Percentiles rank a stretch among this genome's conserved stretches.
Conservation (phyloP, 2,329 filamentous ascomycete species). For the Phoma sp. region DNA sequence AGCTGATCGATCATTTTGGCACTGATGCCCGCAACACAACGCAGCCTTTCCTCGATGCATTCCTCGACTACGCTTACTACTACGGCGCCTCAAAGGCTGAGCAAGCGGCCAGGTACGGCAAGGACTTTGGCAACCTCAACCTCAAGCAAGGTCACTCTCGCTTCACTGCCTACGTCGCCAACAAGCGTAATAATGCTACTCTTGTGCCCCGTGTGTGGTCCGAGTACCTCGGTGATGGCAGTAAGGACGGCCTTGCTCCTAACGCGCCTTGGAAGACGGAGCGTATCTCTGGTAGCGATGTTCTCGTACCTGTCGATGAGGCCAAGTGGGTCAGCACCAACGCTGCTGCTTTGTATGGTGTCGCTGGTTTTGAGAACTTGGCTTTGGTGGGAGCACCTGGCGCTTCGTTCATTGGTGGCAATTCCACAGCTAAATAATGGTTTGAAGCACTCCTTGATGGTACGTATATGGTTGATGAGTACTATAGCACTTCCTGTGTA, state of each 20-base stretch:
- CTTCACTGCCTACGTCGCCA: conserved; percentile 63
- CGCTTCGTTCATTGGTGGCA: conserved; percentile 20
- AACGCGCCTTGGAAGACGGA: conserved; percentile 57
- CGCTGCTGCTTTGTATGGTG: conserved; percentile 63
- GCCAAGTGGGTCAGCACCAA: conserved; percentile 66
- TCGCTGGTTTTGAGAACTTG: conserved; percentile 65
- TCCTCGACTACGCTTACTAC: conserved; percentile 68
- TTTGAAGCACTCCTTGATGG: not conserved
- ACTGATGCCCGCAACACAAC: conserved; percentile 52
- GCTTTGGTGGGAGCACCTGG: conserved; percentile 47
- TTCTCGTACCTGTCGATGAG: conserved; percentile 61
- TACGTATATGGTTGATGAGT: not conserved
- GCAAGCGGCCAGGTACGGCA: conserved; percentile 62
- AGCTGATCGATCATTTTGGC: conserved; percentile 60
- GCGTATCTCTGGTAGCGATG: conserved; percentile 53
- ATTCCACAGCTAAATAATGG: conserved; percentile 10
- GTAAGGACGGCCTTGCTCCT: conserved; percentile 40
- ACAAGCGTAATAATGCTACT: conserved; percentile 54
- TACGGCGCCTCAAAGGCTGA: conserved; percentile 60
- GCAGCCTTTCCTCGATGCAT: conserved; percentile 60
- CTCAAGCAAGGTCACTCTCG: conserved; percentile 66
- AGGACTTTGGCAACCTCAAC: conserved; percentile 54
- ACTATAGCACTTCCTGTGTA: not conserved
- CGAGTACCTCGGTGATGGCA: conserved; percentile 58
- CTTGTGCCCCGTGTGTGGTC: conserved; percentile 62